Evolutionary conservation across 2,329 filamentous ascomycete genomes (phyloP), one percentile per base, ranked within the genome.

Genomic region (Sclerotinia trifoliorum): DNA sequence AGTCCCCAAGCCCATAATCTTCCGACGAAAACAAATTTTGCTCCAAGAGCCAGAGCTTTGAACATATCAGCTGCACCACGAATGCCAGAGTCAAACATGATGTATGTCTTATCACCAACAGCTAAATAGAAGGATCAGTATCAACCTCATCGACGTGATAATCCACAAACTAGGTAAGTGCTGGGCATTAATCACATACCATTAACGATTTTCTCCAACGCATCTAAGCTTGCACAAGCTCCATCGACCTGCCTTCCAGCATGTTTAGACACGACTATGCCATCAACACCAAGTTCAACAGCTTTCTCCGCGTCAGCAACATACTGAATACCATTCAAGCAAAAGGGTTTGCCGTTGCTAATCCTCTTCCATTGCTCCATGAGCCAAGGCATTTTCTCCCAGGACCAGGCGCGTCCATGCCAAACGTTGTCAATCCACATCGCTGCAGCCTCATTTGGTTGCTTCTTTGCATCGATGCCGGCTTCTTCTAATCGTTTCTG

Each of bases 11-110:
- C 80, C 81, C 85, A 88, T 3, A 88, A 80, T 6, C 88, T 79
- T 0, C 88, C 89, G 7, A 91, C 78, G 0, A 88, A 88, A 0
- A 88, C 88, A 0, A 85, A 87, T 65, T 80, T 87, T 0, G 87
- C 88, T 0, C 89, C 88, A 0, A 91, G 78, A 64, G 86, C 88
- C 17, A 91, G 74, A 0, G 86, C 87, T 76, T 91, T 91, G 71
- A 91, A 82, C 3, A 91, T 84, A 73, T 91, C 88, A 0, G 86
- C 85, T 0, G 88, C 89, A 19, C 88, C 79, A 17, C 83, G 81
- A 48, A 91, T 82, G 0, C 89, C 88, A 0, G 88, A 87, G 70
- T 91, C 88, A 5, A 91, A 79, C 66, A 84, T 86, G 0, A 91
- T 83, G 72, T 90, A 85, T 74, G 90, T 80, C 63, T 79, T 78